phyloP scores from a whole-genome alignment of 352 stramenopile genomes.

The Phytophthora syringae region DNA sequence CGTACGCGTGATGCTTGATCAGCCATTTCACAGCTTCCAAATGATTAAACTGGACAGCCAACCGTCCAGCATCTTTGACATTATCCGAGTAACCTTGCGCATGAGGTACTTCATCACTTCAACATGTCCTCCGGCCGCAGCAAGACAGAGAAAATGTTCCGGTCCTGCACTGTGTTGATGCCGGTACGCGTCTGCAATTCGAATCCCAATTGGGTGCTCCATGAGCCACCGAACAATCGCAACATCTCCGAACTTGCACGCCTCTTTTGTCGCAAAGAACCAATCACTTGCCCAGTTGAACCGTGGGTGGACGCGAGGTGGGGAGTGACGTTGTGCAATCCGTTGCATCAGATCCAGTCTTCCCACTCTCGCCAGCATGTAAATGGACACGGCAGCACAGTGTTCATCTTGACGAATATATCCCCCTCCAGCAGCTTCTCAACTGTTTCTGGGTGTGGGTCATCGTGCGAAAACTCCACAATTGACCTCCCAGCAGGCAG shows the following conservation, averaged over 20 bases:
- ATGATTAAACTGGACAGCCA: conserved; percentile 10
- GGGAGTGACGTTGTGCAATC: conserved; percentile 13
- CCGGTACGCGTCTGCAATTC: conserved; percentile 2
- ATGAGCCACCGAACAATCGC: conserved; percentile 10
- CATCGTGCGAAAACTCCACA: conserved; percentile 18
- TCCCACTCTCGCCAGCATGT: conserved; percentile 15
- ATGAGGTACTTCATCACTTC: conserved; percentile 14
- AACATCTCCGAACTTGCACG: conserved; percentile 14
- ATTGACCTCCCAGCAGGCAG: conserved; percentile 10
- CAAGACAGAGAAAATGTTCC: conserved; percentile 18
- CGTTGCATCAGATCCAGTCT: conserved; percentile 14
- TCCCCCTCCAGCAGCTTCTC: conserved; percentile 6
- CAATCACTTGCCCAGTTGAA: conserved; percentile 14
- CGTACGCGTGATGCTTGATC: conserved; percentile 3
- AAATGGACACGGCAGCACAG: conserved; percentile 6
- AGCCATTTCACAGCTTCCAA: conserved; percentile 14
- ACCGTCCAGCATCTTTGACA: conserved; percentile 7
- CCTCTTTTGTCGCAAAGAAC: conserved; percentile 11
- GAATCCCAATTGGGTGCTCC: conserved; percentile 8
- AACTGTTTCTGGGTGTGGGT: conserved; percentile 9
- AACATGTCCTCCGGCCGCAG: conserved; percentile 3
- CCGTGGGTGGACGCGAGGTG: background rate
- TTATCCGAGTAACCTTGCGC: conserved; percentile 6
- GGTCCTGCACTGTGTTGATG: conserved; percentile 16
- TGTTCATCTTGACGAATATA: conserved; percentile 5